Percentiles rank a stretch among this genome's conserved stretches.
These are phyloP conservation scores for Circinella umbellata DNA, from an alignment of 371 early-diverging fungal genomes.

Conservation along the genomic window DNA sequence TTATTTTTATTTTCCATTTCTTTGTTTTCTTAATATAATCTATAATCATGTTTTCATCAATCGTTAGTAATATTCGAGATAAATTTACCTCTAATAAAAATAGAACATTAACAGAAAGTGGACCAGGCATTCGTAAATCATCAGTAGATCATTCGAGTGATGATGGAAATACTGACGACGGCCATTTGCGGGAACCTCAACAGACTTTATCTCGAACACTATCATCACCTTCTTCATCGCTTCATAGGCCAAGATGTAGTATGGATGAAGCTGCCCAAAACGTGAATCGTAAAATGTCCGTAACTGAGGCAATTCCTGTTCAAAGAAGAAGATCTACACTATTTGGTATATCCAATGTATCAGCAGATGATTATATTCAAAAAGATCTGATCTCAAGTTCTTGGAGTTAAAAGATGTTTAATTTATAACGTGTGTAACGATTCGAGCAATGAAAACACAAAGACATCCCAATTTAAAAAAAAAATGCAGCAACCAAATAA, in stretches of 20 bases:
- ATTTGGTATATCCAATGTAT: conserved; percentile 45
- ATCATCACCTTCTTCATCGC: background rate
- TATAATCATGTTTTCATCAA: conserved; percentile 1
- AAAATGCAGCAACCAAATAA: too few relatives aligned
- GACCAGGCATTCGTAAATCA: background rate
- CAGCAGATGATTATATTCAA: conserved; percentile 52
- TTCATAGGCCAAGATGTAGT: background rate
- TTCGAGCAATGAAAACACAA: background rate
- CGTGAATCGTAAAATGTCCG: background rate
- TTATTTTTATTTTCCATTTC: background rate
- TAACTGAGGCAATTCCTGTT: conserved; percentile 1
- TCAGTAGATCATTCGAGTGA: background rate
- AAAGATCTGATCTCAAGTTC: conserved; percentile 53
- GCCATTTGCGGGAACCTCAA: background rate
- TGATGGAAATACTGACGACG: background rate
- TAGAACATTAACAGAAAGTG: background rate
- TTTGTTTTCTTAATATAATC: background rate
- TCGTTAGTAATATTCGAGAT: conserved; percentile 1
- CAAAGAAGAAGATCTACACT: conserved; percentile 16
- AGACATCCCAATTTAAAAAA: too few relatives aligned
- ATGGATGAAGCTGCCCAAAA: background rate
- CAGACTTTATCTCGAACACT: background rate
- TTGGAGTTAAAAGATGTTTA: conserved; percentile 34
- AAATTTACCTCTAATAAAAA: background rate
- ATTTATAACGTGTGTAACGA: background rate